Percentiles rank a stretch among this genome's conserved stretches.
Conservation (phyloP, 306 rosid genomes). For the Trifolium pratense region DNA sequence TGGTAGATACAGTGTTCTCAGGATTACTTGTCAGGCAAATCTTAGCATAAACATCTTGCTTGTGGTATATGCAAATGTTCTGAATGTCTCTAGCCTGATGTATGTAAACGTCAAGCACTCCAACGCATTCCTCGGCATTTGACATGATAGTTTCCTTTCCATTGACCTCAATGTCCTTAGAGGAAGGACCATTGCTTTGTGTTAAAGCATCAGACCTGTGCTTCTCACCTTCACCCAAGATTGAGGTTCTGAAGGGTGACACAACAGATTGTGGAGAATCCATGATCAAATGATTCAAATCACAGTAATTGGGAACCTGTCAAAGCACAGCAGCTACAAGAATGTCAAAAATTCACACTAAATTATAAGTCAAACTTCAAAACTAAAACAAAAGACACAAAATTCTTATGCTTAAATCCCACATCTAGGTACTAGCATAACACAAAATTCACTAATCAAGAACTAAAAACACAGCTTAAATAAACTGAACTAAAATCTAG, state of each 20-base stretch:
- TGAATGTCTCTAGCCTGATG: slow-evolving; percentile 96
- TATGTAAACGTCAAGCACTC: slow-evolving; percentile 75
- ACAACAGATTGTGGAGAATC: slow-evolving; percentile 96
- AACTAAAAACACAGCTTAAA: slow-evolving; percentile 30
- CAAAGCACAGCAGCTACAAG: slow-evolving; percentile 42
- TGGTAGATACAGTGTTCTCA: slow-evolving; percentile 65
- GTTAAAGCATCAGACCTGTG: slow-evolving; percentile 47
- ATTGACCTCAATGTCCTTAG: slow-evolving; percentile 61
- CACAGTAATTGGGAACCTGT: slow-evolving; percentile 48
- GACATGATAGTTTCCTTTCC: slow-evolving; percentile 58
- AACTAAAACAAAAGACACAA: slow-evolving; percentile 10
- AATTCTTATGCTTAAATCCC: neutral
- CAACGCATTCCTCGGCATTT: slow-evolving; percentile 57
- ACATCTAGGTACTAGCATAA: neutral
- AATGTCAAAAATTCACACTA: slow-evolving; percentile 29
- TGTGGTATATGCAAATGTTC: slow-evolving; percentile 96
- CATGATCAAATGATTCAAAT: slow-evolving; percentile 43
- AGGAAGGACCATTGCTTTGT: slow-evolving; percentile 39
- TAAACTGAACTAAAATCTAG: slow-evolving; percentile 24
- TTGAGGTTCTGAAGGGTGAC: slow-evolving; percentile 72
- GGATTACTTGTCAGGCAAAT: slow-evolving; percentile 74
- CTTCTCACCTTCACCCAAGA: slow-evolving; percentile 61
- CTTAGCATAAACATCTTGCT: slow-evolving; percentile 98
- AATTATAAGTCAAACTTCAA: slow-evolving; percentile 20
- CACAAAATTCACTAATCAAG: slow-evolving; percentile 9